Conservation (phyloP, 176 grass and related monocot genomes). For the Metroxylon sagu region DNA sequence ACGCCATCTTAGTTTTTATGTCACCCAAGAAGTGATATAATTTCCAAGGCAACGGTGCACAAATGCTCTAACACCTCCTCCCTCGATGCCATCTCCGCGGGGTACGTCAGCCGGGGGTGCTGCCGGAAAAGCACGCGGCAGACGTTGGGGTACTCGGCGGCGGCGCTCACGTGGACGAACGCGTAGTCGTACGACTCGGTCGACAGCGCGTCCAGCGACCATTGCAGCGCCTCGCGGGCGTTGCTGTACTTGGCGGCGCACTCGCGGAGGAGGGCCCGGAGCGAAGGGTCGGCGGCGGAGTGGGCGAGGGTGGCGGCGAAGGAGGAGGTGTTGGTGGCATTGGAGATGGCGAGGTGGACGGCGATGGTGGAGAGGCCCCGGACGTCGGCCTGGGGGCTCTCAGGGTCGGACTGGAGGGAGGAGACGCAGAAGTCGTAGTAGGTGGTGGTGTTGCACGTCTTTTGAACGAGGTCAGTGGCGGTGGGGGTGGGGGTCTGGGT, state of each 20-base stretch:
- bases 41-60: slow-evolving; percentile 67
- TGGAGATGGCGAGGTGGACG: slow-evolving; percentile 36
- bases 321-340: slow-evolving; percentile 44
- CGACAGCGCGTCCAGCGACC: slow-evolving; percentile 32
- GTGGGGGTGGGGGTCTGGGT: background rate
- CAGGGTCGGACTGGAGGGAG: slow-evolving; percentile 51
- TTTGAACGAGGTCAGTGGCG: slow-evolving; percentile 32
- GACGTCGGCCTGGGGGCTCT: slow-evolving; percentile 52
- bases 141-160: slow-evolving; percentile 70
- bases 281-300: slow-evolving; percentile 7
- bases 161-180: slow-evolving; percentile 64
- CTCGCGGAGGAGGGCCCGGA: slow-evolving; percentile 32
- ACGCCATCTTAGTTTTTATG: background rate
- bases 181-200: slow-evolving; percentile 60
- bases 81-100: slow-evolving; percentile 34
- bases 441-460: slow-evolving; percentile 64
- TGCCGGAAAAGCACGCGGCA: slow-evolving; percentile 57
- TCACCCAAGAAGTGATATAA: slow-evolving; percentile 49
- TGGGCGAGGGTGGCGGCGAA: slow-evolving; percentile 32
- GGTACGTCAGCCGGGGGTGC: slow-evolving; percentile 37
- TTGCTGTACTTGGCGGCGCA: slow-evolving; percentile 56
- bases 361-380: slow-evolving; percentile 60
- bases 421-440: slow-evolving; percentile 75
- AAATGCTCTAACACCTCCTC: slow-evolving; percentile 51
- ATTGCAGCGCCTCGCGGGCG: slow-evolving; percentile 43